phyloP scores from a whole-genome alignment of 1,139 yeast species.

The Candida buenavistaensis region DNA sequence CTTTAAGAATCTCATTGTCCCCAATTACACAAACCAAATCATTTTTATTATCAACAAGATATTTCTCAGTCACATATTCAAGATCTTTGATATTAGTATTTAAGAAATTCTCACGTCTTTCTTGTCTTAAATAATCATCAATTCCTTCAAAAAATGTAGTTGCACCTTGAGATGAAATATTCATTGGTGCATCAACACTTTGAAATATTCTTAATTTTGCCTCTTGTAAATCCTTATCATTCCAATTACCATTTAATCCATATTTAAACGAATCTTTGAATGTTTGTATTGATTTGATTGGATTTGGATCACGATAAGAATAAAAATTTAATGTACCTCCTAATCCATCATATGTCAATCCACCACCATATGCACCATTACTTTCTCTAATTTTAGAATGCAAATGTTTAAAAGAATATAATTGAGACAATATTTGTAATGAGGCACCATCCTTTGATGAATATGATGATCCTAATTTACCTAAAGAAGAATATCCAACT shows the following conservation, averaged over 20 bases:
- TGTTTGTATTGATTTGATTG: conserved; percentile 63
- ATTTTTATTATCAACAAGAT: conserved; percentile 35
- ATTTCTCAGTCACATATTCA: conserved; percentile 59
- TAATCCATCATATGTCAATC: conserved; percentile 77
- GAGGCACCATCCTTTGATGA: conserved; percentile 77
- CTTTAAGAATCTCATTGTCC: conserved; percentile 36
- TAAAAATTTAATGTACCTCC: conserved; percentile 81
- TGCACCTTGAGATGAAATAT: conserved; percentile 77
- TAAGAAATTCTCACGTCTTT: conserved; percentile 71
- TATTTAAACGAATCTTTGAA: conserved; percentile 58
- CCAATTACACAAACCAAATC: conserved; percentile 54
- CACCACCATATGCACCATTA: conserved; percentile 99
- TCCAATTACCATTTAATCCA: conserved; percentile 53
- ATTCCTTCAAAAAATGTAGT: conserved; percentile 66
- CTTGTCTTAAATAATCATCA: conserved; percentile 77
- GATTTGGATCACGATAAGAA: conserved; percentile 93
- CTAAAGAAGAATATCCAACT: conserved; percentile 79
- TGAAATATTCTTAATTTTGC: conserved; percentile 92
- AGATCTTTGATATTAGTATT: conserved; percentile 67
- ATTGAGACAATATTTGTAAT: conserved; percentile 76
- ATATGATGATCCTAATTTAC: conserved; percentile 68
- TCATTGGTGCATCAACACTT: conserved; percentile 84
- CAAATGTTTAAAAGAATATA: conserved; percentile 77
- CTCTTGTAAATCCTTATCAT: conserved; percentile 70
- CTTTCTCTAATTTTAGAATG: conserved; percentile 92